These are phyloP conservation scores for Coix lacrymajobi DNA, from an alignment of 176 grass and related monocot genomes.

Conservation along the genomic window DNA sequence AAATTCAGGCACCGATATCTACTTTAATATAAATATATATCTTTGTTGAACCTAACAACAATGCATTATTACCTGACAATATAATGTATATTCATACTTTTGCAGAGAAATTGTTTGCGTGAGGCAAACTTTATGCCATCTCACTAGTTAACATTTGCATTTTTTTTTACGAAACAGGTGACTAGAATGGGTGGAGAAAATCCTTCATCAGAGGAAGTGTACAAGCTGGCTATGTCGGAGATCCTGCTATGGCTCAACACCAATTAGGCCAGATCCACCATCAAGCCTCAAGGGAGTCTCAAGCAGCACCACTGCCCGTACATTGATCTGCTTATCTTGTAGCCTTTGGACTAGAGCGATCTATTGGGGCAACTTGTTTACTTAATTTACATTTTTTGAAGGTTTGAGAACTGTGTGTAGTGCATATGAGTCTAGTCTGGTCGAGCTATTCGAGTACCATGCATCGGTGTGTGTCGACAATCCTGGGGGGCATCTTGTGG, in stretches of 20 bases:
- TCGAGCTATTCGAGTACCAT: no score
- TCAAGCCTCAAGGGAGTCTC: background rate
- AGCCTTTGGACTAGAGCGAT: background rate
- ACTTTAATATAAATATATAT: background rate
- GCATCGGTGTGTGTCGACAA: background rate
- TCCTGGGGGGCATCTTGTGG: no score
- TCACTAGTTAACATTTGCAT: background rate
- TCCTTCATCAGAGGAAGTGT: background rate
- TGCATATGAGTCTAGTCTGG: background rate
- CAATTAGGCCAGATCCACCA: background rate
- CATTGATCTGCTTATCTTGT: no score
- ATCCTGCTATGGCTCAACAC: background rate
- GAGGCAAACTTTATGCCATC: background rate
- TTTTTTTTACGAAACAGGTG: slow-evolving; percentile 23
- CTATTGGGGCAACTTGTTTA: background rate
- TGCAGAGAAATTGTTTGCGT: background rate
- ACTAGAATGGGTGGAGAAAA: background rate
- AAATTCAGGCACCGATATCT: background rate
- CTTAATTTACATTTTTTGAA: background rate
- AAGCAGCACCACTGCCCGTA: background rate
- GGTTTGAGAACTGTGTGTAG: background rate
- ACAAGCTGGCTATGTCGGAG: background rate
- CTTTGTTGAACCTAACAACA: background rate
- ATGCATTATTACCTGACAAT: background rate
- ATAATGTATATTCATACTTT: no score